Conservation (phyloP, 2,329 filamentous ascomycete species). For the Penicillium sp. region DNA sequence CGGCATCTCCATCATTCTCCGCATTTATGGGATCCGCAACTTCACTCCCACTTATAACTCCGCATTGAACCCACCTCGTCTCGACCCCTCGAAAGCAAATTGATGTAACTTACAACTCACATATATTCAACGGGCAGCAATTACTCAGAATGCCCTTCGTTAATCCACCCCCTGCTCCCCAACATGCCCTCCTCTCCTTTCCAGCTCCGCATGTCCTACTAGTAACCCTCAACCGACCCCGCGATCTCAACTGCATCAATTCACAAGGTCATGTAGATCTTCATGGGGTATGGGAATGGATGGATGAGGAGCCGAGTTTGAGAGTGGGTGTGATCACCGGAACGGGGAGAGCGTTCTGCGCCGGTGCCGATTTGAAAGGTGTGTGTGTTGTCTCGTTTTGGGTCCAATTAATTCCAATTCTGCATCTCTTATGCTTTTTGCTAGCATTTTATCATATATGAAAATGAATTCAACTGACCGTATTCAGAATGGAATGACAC, state of each 20-base stretch:
- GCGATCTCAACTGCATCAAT: slow-evolving; percentile 48
- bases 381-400: slow-evolving; percentile 13
- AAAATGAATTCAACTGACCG: neutral
- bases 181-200: slow-evolving; percentile 40
- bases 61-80: neutral
- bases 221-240: slow-evolving; percentile 48
- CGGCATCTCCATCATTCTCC: slow-evolving; percentile 21
- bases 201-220: slow-evolving; percentile 49
- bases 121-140: neutral
- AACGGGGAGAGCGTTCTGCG: slow-evolving; percentile 45
- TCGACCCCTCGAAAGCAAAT: neutral
- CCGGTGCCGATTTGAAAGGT: slow-evolving; percentile 49
- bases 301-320: slow-evolving; percentile 44
- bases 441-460: neutral
- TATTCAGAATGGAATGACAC: slow-evolving; percentile 36
- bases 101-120: neutral
- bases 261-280: slow-evolving; percentile 44
- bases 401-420: neutral
- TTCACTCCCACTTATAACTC: neutral
- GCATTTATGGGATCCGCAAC: slow-evolving; percentile 2
- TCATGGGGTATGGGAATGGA: slow-evolving; percentile 46
- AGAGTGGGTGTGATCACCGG: slow-evolving; percentile 46
- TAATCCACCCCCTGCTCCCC: slow-evolving; percentile 31
- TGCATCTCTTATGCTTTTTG: neutral
- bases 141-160: slow-evolving; percentile 27